Base-by-base conservation (phyloP, 2,329 filamentous ascomycete genomes). In the Nakataea oryzae region DNA sequence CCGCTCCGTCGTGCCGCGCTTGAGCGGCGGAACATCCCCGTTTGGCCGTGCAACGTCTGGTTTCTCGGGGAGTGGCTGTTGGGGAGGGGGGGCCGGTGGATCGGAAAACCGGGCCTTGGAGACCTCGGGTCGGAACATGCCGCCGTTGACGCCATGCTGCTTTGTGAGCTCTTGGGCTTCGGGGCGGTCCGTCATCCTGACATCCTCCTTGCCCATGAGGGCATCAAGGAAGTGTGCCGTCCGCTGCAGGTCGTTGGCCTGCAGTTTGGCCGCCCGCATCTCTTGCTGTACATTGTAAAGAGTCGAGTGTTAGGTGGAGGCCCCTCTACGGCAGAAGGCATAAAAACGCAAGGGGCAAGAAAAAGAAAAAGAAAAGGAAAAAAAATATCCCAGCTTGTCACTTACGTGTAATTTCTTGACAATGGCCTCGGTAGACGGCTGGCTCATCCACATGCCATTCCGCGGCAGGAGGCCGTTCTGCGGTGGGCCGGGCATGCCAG, bases 341-440 rank as follows among this genome's bases (percentile, higher is more conserved):
- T n/a, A n/a, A n/a, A n/a, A n/a, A n/a, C n/a, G 70, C 11, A 2
- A 12, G 21, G 30, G 17, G 56, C 26, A 61, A 59, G n/a, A 41
- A 29, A 24, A 32, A n/a, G n/a, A n/a, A n/a, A n/a, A 59, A 60
- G 27, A 30, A 24, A 26, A 28, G 6, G 7, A 27, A 30, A 29
- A 3, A 54, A 41, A 54, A 17, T 12, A 14, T 1, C n/a, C n/a
- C 13, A 9, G 17, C 6, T 6, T 17, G 41, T 21, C 4, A 83
- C 86, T 79, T 79, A 93, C 90, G 71, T 90, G 89, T 61, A 95
- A 79, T 71, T 86, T 87, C 72, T 96, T 97, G 54, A 97, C 88
- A 62, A 99, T 93, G 68, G 96, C 91, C 72, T 99, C 95, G 56
- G 96, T 95, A 8, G 91, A 96, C 66, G 97, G 87, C 0, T 93